Evolutionary conservation across 805 yeast species (phyloP).

Genomic region (Candida quercuum): DNA sequence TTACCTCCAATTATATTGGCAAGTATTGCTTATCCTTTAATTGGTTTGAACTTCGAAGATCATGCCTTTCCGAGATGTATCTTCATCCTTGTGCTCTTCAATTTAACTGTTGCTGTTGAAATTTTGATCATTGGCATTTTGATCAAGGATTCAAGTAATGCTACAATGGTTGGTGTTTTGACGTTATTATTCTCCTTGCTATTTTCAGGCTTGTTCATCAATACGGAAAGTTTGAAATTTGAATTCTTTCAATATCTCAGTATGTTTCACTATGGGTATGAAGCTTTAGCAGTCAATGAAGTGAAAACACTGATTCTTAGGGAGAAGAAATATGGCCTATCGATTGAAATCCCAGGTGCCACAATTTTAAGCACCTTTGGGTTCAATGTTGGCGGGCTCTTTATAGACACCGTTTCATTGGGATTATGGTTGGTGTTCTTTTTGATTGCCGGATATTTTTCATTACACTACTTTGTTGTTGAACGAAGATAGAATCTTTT

Average conservation of each 20-base stretch:
- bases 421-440: slow-evolving; percentile 53
- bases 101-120: slow-evolving; percentile 79
- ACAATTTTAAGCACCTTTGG: slow-evolving; percentile 95
- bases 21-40: slow-evolving; percentile 81
- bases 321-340: slow-evolving; percentile 87
- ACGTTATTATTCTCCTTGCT: slow-evolving; percentile 78
- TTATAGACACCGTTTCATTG: slow-evolving; percentile 60
- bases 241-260: slow-evolving; percentile 79
- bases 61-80: slow-evolving; percentile 69
- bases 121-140: slow-evolving; percentile 84
- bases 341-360: slow-evolving; percentile 97
- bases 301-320: slow-evolving; percentile 78
- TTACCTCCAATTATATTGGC: slow-evolving; percentile 86
- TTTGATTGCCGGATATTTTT: slow-evolving; percentile 64
- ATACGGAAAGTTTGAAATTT: slow-evolving; percentile 61
- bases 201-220: slow-evolving; percentile 91
- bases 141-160: slow-evolving; percentile 85
- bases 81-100: slow-evolving; percentile 71
- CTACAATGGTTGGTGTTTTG: slow-evolving; percentile 83
- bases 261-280: slow-evolving; percentile 93
- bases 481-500: slow-evolving; percentile 61
- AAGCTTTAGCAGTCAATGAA: slow-evolving; percentile 87
- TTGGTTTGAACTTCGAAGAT: slow-evolving; percentile 77
- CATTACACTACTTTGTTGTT: slow-evolving; percentile 65
- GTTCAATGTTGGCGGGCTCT: slow-evolving; percentile 73